Evolutionary conservation across 2,329 filamentous ascomycete genomes (phyloP).

Genomic region (Calonectria hawksworthii): DNA sequence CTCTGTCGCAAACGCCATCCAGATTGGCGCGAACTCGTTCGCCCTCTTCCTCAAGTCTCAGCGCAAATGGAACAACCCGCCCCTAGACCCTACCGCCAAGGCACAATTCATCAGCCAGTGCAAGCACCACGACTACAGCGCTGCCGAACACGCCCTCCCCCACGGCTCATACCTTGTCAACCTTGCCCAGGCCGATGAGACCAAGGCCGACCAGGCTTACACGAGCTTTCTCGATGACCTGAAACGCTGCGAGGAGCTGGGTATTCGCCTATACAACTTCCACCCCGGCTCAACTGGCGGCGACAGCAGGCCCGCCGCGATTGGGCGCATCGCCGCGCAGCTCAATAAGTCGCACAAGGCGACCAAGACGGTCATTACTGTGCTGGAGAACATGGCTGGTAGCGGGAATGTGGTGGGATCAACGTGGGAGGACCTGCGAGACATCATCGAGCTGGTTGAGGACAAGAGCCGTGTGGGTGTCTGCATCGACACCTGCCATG

Average conservation of each 20-base stretch:
- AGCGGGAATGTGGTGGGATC: constrained; percentile 89
- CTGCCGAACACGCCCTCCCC: constrained; percentile 81
- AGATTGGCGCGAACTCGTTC: constrained; percentile 93
- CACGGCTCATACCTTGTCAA: constrained; percentile 98
- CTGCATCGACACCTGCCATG: constrained; percentile 96
- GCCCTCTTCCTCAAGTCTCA: constrained; percentile 97
- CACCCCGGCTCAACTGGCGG: constrained; percentile 89
- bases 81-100: constrained; percentile 76
- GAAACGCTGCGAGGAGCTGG: constrained; percentile 84
- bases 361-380: constrained; percentile 81
- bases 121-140: constrained; percentile 78
- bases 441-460: constrained; percentile 84
- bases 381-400: constrained; percentile 97
- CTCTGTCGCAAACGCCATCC: constrained; percentile 80
- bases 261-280: constrained; percentile 96
- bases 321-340: constrained; percentile 83
- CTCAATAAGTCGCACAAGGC: constrained; percentile 86
- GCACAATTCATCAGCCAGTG: constrained; percentile 79
- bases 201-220: constrained; percentile 89
- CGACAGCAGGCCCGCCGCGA: constrained; percentile 75
- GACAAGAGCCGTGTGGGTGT: constrained; percentile 90
- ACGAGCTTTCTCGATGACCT: constrained; percentile 90
- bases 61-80: constrained; percentile 91
- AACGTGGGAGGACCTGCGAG: constrained; percentile 86
- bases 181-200: constrained; percentile 84